Evolutionary conservation across 75 land plant species (phyloP), one percentile per base, ranked within the genome.

Genomic region (Picea glauca): DNA sequence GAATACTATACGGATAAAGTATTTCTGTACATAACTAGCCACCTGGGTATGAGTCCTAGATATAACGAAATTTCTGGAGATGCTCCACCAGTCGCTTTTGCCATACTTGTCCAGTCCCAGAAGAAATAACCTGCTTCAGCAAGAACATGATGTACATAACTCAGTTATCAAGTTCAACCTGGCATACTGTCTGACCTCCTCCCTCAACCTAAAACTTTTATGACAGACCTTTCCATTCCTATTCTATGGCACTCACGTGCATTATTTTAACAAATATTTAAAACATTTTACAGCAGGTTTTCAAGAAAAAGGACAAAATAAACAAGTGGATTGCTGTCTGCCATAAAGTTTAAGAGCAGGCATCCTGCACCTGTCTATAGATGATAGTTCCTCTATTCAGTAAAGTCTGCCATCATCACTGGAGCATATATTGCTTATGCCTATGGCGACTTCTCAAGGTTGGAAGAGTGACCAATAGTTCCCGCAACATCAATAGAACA

Each of bases 21-120:
- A 96, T 78, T 96, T 96, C 78, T 96, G 99, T 11, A 97, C 99
- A 80, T 96, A 97, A 74, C 99, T 96, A 14, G 97, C 99, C 68
- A 96, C 99, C 84, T 96, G 99, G 13, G 99, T 96, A 14, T 94
- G 99, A 32, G 99, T 96, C 72, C 97, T 89, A 12, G 99, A 86
- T n/a, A 94, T 87, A 1, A 96, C 99, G 76, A 86, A 94, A 85
- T 92, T 92, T 13, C 99, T 84, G 11, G 99, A 96, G 59, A 96
- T 96, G 80, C 99, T 96, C 23, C 97, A 80, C 97, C 97, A 96
- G 76, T 96, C 99, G 13, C 99, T 97, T 82, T 96, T 96, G 12
- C 99, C 97, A 78, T 84, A 92, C 76, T 94, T 96, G 17, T 92
- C 93, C 75, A 96, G 78, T 62, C 99, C 99, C 54, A 89, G 88